Conservation (phyloP, 352 stramenopile species). For the Globisporangium middletonii region DNA sequence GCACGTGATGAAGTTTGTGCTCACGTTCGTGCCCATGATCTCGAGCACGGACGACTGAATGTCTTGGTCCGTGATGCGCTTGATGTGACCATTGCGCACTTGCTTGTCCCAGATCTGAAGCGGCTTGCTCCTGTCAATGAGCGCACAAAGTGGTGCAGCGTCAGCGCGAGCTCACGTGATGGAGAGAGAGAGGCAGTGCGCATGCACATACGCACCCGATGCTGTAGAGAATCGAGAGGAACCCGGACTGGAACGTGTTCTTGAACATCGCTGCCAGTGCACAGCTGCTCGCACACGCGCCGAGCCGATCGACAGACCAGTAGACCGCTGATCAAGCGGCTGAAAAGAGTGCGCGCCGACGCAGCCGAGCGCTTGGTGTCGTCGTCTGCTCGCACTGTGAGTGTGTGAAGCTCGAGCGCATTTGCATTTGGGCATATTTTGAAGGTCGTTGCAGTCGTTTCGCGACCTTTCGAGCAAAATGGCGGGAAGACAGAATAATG, state of each 20-base stretch:
- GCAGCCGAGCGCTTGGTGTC: too few species aligned
- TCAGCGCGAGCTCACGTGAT: background rate
- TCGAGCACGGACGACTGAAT: constrained; percentile 97
- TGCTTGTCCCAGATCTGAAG: constrained; percentile 98
- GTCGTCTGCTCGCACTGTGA: too few species aligned
- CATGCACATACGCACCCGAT: constrained; percentile 68
- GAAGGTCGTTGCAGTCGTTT: too few species aligned
- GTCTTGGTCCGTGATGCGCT: constrained; percentile 97
- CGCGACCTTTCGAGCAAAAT: too few species aligned
- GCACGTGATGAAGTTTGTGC: constrained; percentile 97
- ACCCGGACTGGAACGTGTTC: constrained; percentile 97
- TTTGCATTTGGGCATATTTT: too few species aligned
- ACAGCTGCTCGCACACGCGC: too few species aligned
- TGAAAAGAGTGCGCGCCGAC: too few species aligned
- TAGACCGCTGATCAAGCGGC: too few species aligned
- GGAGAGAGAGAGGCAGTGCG: background rate
- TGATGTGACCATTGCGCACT: constrained; percentile 98
- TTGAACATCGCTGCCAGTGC: constrained; percentile 86
- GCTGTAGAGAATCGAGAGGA: constrained; percentile 97
- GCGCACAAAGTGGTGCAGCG: background rate
- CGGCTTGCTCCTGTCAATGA: constrained; percentile 87
- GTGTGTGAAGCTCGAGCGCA: too few species aligned
- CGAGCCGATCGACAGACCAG: too few species aligned
- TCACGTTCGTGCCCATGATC: constrained; percentile 98
- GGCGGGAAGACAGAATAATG: too few species aligned